phyloP scores from a whole-genome alignment of 164 flowering plant genomes.

The Taxillus chinensis region DNA sequence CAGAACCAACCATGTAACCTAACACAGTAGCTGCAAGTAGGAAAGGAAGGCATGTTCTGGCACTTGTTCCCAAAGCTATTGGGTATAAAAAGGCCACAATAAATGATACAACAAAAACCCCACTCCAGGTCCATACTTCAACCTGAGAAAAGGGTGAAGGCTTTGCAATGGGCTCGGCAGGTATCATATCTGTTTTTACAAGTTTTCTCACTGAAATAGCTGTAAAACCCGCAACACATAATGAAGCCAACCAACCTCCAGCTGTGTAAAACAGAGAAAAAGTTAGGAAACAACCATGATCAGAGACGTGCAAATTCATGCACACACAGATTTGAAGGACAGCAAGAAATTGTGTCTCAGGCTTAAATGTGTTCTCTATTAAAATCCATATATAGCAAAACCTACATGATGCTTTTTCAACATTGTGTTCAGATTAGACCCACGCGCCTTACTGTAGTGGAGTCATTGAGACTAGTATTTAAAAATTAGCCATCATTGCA shows the following conservation, averaged over 20 bases:
- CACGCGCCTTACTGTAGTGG: no score
- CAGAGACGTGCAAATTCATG: background rate
- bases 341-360: no score
- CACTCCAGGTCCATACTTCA: constrained; percentile 68
- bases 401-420: no score
- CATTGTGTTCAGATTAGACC: no score
- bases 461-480: no score
- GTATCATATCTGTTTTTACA: constrained; percentile 75
- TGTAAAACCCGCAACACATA: constrained; percentile 83
- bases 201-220: constrained; percentile 84
- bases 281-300: background rate
- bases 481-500: no score
- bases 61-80: constrained; percentile 63
- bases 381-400: no score
- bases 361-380: no score
- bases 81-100: constrained; percentile 48
- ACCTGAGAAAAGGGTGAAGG: constrained; percentile 66
- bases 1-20: constrained; percentile 84
- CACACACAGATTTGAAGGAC: no score
- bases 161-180: constrained; percentile 86
- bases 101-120: constrained; percentile 54
- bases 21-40: constrained; percentile 81
- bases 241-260: constrained; percentile 93
- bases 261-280: constrained; percentile 30
- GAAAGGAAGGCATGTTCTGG: constrained; percentile 86